Evolutionary conservation across 345 rosid genomes (phyloP), one percentile per base, ranked within the genome.

Genomic region (Camelina neglecta): DNA sequence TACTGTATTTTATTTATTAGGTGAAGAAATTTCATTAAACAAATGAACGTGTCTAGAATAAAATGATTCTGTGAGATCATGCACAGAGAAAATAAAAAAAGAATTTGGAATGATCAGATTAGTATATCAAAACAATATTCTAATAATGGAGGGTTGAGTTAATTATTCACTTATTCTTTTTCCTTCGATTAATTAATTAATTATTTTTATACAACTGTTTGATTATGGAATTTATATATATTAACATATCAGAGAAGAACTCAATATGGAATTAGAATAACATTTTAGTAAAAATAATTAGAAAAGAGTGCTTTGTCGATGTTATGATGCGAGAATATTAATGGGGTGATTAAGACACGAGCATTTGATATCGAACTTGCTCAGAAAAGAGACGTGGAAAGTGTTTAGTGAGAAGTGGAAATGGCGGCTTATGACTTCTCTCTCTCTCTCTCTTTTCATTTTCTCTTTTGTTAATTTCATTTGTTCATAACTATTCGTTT

Each of bases 271-370:
- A 60, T 67, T 8, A 20, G 68, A 75, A 67, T 67, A 67, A 8
- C 2, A 8, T 8, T 23, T 67, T 66, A 38, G 21, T 12, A 49
- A 58, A 29, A 36, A 60, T 39, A 75, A 33, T 35, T 23, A 12
- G 50, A 53, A 66, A 57, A 47, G 16, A n/a, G 53, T 66, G 21
- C 51, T 57, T 74, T 63, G 38, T 65, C 57, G 50, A 74, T 47
- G 26, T 18, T 55, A 66, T 75, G 54, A 67, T 41, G 74, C 50
- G 68, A 60, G 74, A 67, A 75, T 75, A 68, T 60, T 60, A 67
- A 41, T 67, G 79, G 79, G 68, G 63, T 75, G 74, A 75, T 75
- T 67, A 75, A 60, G 73, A 50, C 69, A 50, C 69, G 62, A 75
- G 79, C 73, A 75, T 49, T 29, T 67, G 68, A 60, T 45, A 24